phyloP scores from a whole-genome alignment of 306 rosid species.

The Malus asiatica region DNA sequence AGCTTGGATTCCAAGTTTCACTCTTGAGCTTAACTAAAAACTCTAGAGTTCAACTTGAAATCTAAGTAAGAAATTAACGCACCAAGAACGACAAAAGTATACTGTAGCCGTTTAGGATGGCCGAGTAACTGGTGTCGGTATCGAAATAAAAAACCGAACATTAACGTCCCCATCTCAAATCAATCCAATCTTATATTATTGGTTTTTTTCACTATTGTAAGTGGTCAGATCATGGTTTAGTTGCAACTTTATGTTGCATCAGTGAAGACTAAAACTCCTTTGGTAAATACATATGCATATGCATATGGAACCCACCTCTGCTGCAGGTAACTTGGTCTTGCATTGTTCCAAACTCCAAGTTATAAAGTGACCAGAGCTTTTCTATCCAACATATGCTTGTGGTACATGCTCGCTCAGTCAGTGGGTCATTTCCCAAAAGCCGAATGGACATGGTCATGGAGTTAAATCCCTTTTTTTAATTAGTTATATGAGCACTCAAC shows the following conservation, averaged over 20 bases:
- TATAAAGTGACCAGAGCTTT: not conserved
- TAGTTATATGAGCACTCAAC: not conserved
- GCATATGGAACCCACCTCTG: conserved; percentile 14
- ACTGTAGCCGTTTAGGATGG: no score
- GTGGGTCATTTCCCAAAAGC: conserved; percentile 3
- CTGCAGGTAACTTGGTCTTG: not conserved
- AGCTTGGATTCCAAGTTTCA: not conserved
- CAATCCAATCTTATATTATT: not conserved
- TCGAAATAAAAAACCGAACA: no score
- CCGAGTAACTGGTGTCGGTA: no score
- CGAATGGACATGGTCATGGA: not conserved
- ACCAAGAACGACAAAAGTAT: not conserved
- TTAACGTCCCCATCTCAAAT: not conserved
- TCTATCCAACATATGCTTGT: conserved; percentile 14
- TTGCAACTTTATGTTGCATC: conserved; percentile 12
- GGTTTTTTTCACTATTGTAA: not conserved
- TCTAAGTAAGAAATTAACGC: no score
- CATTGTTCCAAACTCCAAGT: not conserved
- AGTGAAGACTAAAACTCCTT: not conserved
- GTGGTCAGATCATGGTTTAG: not conserved
- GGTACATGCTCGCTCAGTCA: conserved; percentile 3
- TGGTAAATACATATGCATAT: not conserved
- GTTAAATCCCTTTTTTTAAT: not conserved
- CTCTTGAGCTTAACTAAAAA: not conserved
- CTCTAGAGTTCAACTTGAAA: not conserved